Evolutionary conservation across 306 rosid species (phyloP).

Genomic region (Gillenia trifoliata): DNA sequence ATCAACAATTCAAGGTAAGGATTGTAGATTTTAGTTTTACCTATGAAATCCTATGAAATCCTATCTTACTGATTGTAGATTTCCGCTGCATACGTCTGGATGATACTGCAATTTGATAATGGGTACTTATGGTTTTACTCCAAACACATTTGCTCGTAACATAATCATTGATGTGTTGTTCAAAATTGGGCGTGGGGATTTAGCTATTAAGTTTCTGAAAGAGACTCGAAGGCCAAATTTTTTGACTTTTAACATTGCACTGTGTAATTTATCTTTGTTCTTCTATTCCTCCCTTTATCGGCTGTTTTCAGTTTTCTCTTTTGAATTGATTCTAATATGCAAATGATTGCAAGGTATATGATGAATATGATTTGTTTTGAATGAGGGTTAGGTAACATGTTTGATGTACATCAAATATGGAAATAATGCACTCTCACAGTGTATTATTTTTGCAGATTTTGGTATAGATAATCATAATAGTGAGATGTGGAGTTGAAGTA

Average conservation of each 20-base stretch:
- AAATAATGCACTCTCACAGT: background rate
- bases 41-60: too few species aligned
- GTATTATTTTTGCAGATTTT: background rate
- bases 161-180: constrained; percentile 49
- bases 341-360: background rate
- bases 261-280: constrained; percentile 39
- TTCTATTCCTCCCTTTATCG: constrained; percentile 4
- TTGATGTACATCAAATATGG: background rate
- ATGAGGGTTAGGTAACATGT: background rate
- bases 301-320: background rate
- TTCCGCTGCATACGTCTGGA: too few species aligned
- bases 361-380: background rate
- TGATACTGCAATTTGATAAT: too few species aligned
- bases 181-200: constrained; percentile 30
- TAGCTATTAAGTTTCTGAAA: constrained; percentile 32
- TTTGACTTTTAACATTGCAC: constrained; percentile 44
- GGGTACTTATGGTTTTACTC: constrained; percentile 31
- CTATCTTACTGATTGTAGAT: too few species aligned
- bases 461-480: background rate
- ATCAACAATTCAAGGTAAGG: too few species aligned
- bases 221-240: constrained; percentile 40
- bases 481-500: too few species aligned
- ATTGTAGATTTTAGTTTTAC: too few species aligned
- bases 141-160: constrained; percentile 49
- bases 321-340: too few species aligned